Conservation (phyloP, 1,139 yeast genomes). For the Kodamaea arcana region DNA sequence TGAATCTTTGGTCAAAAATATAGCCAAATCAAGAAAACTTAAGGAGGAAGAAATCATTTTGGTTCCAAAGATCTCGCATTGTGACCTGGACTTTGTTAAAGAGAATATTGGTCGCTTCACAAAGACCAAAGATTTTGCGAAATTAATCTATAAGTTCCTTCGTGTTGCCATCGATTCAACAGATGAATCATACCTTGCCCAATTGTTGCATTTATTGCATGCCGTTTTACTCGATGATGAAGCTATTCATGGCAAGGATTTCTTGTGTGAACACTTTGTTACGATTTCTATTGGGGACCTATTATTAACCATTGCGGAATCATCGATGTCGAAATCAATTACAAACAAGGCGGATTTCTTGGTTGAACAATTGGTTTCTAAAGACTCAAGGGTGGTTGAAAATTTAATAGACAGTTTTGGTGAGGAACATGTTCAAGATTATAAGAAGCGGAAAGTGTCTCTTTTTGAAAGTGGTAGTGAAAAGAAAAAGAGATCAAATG, state of each 20-base stretch:
- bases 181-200: constrained; percentile 53
- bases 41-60: constrained; percentile 42
- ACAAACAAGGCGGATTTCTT: constrained; percentile 53
- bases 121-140: constrained; percentile 50
- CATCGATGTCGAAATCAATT: constrained; percentile 46
- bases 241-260: constrained; percentile 30
- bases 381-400: constrained; percentile 47
- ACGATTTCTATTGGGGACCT: constrained; percentile 54
- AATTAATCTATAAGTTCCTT: constrained; percentile 52
- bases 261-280: constrained; percentile 44
- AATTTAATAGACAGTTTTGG: constrained; percentile 58
- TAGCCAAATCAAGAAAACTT: constrained; percentile 25
- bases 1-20: constrained; percentile 27
- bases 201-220: constrained; percentile 62
- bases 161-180: constrained; percentile 47
- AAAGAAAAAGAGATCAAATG: constrained; percentile 40
- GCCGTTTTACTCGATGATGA: constrained; percentile 60
- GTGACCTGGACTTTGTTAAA: constrained; percentile 36
- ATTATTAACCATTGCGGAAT: constrained; percentile 47
- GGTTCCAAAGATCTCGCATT: constrained; percentile 24
- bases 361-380: constrained; percentile 45
- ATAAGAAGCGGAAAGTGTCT: constrained; percentile 24
- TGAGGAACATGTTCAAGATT: constrained; percentile 44
- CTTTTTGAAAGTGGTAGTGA: constrained; percentile 36
- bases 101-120: constrained; percentile 46